Base-by-base conservation (phyloP, 2,329 filamentous ascomycete species). In the Arachnomyces sp. region DNA sequence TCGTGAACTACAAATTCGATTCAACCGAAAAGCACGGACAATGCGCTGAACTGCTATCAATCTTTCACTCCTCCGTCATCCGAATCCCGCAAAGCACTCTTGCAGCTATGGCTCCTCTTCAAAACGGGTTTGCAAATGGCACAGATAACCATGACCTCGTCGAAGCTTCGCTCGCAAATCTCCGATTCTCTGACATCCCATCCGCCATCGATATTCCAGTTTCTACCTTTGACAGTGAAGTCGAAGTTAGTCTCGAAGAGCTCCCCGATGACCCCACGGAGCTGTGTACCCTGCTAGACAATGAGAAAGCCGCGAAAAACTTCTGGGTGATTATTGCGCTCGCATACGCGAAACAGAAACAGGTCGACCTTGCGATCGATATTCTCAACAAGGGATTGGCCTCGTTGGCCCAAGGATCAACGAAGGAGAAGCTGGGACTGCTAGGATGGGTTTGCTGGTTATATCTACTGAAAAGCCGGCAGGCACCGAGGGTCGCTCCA, bases 271-370 rank as follows among this genome's bases (percentile, higher is more conserved):
- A 96, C 59, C 86, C 87, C 14, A 95, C 86, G 34, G 92, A 98
- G 68, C 76, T 98, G 4, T 98, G 92, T 63, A 92, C 86, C 21
- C 75, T 98, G 37, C 80, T 98, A 48, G 90, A 98, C 67, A 94
- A 92, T 57, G 93, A 98, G 63, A 81, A 83, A 56, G 89, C 88
- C 12, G 84, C 86, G 29, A 88, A 90, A 55, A 86, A 82, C 38
- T 93, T 93, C 52, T 98, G 93, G 93, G 90, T 98, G 73, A 90
- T 87, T n/a, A 92, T 96, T 50, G 86, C 93, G 31, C 74, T 96
- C 44, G 90, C 90, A 35, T 98, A 98, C 59, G 90, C 92, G 31
- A 98, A 96, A 68, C 87, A 95, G 67, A 82, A 83, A 58, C 94
- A 94, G 67, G 78, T 92, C 46, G 89, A 95, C 58, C 85, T 92